Conservation (phyloP, 176 grass and related monocot species). For the Bolboschoenus planiculmis region DNA sequence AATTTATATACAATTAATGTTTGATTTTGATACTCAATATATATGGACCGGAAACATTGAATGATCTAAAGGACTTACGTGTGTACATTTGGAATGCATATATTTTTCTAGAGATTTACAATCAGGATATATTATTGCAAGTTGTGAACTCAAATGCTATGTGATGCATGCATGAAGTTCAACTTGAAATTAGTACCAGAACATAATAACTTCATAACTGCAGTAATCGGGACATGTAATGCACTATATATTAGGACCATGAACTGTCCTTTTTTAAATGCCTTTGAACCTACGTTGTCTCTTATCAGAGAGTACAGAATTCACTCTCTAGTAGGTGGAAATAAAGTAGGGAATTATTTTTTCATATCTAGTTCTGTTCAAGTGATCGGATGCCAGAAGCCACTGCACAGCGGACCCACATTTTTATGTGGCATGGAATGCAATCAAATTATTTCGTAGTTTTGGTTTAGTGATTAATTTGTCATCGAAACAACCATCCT, state of each 20-base stretch:
- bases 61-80: neutral
- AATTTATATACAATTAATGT: neutral
- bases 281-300: neutral
- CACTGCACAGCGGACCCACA: neutral
- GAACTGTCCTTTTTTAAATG: neutral
- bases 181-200: neutral
- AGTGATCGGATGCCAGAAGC: neutral
- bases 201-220: neutral
- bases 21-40: neutral
- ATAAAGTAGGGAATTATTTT: neutral
- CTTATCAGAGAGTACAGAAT: neutral
- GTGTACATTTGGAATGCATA: neutral
- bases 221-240: neutral
- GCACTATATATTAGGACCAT: neutral
- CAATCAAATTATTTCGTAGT: neutral
- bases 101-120: neutral
- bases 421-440: neutral
- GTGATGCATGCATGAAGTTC: neutral
- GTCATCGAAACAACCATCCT: neutral
- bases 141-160: neutral
- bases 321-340: neutral
- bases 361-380: neutral
- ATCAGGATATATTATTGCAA: neutral
- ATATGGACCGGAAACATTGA: neutral
- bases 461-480: neutral